A percentile compares a stretch with the other conserved stretches of the same genome.
Evolutionary conservation across 805 yeast species (phyloP).

Genomic region (Teunomyces barrocoloradensis): DNA sequence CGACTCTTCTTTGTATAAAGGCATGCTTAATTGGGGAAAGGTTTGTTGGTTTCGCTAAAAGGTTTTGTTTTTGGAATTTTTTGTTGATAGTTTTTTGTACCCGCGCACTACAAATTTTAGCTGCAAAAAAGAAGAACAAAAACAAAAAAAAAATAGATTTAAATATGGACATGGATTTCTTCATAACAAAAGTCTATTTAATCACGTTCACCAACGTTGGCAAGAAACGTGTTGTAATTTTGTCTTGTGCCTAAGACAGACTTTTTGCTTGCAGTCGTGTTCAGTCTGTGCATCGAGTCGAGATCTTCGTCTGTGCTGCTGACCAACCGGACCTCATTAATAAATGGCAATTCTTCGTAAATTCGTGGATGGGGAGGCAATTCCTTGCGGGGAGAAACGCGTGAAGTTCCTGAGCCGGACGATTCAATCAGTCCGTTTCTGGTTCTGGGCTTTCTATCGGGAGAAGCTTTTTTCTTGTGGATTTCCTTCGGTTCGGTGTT

Average conservation of each 20-base stretch:
- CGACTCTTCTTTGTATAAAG: slow-evolving; percentile 44
- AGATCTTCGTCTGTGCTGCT: slow-evolving; percentile 8
- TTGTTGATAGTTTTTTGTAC: background rate
- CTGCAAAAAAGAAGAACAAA: background rate
- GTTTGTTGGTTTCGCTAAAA: background rate
- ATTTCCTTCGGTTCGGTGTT: slow-evolving; percentile 13
- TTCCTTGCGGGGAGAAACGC: slow-evolving; percentile 10
- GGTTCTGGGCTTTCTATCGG: slow-evolving; percentile 1
- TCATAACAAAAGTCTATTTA: background rate
- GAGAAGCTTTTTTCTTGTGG: slow-evolving; percentile 1
- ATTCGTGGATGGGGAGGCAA: slow-evolving; percentile 19
- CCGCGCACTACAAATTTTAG: background rate
- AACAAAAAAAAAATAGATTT: no score
- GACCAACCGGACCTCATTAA: slow-evolving; percentile 31
- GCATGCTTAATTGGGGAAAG: slow-evolving; percentile 26
- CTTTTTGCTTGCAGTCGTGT: slow-evolving; percentile 30
- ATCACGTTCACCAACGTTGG: slow-evolving; percentile 20
- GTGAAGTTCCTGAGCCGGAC: background rate
- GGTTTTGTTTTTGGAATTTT: background rate
- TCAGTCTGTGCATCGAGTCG: slow-evolving; percentile 20
- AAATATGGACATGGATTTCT: background rate
- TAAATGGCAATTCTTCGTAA: slow-evolving; percentile 35
- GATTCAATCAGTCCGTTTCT: slow-evolving; percentile 8
- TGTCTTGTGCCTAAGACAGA: slow-evolving; percentile 40
- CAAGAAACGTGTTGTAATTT: slow-evolving; percentile 37